A percentile compares a stretch with the other conserved stretches of the same genome.
Evolutionary conservation across 2,329 filamentous ascomycete species (phyloP).

Genomic region (Apiospora hydei): DNA sequence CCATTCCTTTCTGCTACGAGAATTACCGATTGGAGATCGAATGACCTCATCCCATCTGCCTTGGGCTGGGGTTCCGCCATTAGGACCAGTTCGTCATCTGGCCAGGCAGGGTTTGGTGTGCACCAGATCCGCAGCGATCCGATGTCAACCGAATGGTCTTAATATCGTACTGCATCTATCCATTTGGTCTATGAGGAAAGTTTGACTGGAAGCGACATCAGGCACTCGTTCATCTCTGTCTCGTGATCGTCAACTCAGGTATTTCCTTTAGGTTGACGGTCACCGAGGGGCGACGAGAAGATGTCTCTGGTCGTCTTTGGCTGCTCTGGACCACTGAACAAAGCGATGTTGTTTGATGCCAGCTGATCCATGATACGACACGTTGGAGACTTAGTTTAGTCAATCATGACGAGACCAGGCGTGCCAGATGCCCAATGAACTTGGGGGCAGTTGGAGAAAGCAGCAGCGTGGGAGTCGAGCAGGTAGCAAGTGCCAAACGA

Average conservation of each 20-base stretch:
- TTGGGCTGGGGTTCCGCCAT: not conserved
- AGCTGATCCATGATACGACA: not conserved
- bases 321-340: not conserved
- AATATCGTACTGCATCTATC: constrained; percentile 12
- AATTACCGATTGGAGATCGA: not conserved
- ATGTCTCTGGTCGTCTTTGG: not conserved
- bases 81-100: not conserved
- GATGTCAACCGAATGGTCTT: constrained; percentile 14
- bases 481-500: not conserved
- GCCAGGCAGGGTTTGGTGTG: not conserved
- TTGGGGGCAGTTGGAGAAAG: not conserved
- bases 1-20: not conserved
- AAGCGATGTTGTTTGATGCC: not conserved
- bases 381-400: not conserved
- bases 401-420: not conserved
- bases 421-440: not conserved
- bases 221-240: not conserved
- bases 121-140: constrained; percentile 11
- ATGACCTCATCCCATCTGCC: not conserved
- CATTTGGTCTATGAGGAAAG: not conserved
- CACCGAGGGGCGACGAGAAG: not conserved
- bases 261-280: not conserved
- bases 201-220: not conserved
- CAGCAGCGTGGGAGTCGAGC: not conserved
- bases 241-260: not conserved